Conservation (phyloP, 352 stramenopile species). For the Vaucheria bursata region DNA sequence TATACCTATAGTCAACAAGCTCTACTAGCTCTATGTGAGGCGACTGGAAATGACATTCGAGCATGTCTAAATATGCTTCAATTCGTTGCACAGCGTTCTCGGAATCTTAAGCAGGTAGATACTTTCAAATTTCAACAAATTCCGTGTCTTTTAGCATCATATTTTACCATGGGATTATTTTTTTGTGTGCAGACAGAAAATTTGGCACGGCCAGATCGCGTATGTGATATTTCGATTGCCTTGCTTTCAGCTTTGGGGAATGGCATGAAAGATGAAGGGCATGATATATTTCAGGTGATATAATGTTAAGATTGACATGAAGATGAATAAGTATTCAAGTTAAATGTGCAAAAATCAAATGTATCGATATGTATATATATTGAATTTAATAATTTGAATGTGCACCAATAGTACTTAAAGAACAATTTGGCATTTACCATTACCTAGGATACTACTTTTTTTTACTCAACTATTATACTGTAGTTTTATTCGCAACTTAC, state of each 20-base stretch:
- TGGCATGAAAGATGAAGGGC: slow-evolving; percentile 56
- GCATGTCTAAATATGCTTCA: slow-evolving; percentile 91
- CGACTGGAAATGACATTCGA: slow-evolving; percentile 61
- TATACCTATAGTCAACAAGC: slow-evolving; percentile 9
- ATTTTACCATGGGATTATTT: no score
- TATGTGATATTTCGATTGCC: slow-evolving; percentile 52
- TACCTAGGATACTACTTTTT: no score
- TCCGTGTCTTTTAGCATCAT: no score
- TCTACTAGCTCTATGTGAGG: slow-evolving; percentile 20
- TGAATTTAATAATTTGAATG: not conserved
- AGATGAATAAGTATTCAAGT: not conserved
- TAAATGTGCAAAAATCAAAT: not conserved
- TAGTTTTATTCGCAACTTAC: no score
- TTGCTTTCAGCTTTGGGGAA: slow-evolving; percentile 58
- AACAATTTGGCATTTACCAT: no score
- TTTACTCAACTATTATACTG: no score
- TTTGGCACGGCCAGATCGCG: no score
- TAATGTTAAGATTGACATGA: not conserved
- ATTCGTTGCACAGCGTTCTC: slow-evolving; percentile 66
- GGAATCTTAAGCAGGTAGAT: slow-evolving; percentile 51
- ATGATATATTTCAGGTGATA: slow-evolving; percentile 50
- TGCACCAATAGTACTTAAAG: not conserved
- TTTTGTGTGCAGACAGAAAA: no score
- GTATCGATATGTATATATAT: not conserved
- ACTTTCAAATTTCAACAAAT: no score